These are phyloP conservation scores for Citrullus colocynthis DNA, from an alignment of 306 rosid species.

Conservation along the genomic window DNA sequence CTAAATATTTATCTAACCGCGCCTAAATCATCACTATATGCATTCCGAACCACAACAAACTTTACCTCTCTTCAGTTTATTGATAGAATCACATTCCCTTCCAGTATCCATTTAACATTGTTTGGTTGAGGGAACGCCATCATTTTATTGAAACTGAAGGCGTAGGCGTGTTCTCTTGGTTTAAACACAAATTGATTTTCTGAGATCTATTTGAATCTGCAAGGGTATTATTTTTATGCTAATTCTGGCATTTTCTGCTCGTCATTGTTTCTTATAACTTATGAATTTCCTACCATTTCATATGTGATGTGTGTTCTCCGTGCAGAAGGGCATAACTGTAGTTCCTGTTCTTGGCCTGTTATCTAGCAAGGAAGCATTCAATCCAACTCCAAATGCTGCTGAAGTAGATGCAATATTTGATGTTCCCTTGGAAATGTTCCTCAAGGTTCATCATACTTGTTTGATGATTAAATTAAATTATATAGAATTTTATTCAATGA, in stretches of 20 bases:
- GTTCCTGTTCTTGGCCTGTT: conserved; percentile 76
- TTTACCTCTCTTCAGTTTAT: not conserved
- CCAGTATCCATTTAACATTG: not conserved
- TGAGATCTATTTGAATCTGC: not conserved
- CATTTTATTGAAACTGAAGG: not conserved
- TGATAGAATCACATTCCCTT: not conserved
- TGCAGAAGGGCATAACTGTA: conserved; percentile 46
- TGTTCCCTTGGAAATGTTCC: conserved; percentile 85
- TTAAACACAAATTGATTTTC: not conserved
- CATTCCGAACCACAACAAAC: not conserved
- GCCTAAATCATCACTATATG: not conserved
- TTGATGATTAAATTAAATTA: not conserved
- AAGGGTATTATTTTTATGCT: not conserved
- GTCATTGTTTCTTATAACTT: not conserved
- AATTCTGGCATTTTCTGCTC: not conserved
- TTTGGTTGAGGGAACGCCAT: not conserved
- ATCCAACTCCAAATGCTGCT: conserved; percentile 44
- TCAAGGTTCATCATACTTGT: conserved; percentile 38
- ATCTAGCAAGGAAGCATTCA: conserved; percentile 45
- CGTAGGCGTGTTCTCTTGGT: not conserved
- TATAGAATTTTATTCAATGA: too few species aligned
- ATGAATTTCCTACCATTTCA: not conserved
- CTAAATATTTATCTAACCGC: not conserved
- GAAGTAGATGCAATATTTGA: conserved; percentile 78
- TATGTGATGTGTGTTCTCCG: conserved; percentile 1